Conservation (phyloP, 2,329 filamentous ascomycete genomes). For the Arthroderma sp. region DNA sequence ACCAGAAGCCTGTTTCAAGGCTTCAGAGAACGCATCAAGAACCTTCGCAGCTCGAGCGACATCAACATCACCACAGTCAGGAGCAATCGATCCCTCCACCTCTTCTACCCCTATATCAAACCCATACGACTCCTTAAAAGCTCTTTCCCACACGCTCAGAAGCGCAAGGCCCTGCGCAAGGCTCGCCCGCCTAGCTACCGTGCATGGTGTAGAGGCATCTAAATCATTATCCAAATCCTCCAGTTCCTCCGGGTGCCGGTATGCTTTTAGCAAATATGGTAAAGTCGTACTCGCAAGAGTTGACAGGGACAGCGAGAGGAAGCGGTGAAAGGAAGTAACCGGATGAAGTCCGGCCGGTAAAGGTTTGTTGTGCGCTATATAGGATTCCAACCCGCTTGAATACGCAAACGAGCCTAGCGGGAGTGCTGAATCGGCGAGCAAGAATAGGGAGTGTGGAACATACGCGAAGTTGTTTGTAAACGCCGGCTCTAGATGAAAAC, state of each 20-base stretch:
- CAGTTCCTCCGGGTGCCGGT: constrained; percentile 37
- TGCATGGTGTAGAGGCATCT: constrained; percentile 50
- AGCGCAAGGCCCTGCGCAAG: constrained; percentile 48
- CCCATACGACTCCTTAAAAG: constrained; percentile 25
- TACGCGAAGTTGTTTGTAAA: background rate
- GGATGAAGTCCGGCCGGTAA: constrained; percentile 20
- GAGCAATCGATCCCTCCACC: background rate
- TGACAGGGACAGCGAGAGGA: constrained; percentile 43
- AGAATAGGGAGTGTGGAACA: constrained; percentile 41
- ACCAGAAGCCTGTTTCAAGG: constrained; percentile 23
- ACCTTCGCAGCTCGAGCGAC: constrained; percentile 13
- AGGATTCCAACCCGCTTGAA: constrained; percentile 51
- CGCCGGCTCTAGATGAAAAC: background rate
- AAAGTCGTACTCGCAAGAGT: constrained; percentile 46
- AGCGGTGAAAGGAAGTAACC: constrained; percentile 37
- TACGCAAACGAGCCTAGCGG: constrained; percentile 54
- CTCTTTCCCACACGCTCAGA: constrained; percentile 46
- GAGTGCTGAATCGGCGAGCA: constrained; percentile 51
- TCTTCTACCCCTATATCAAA: constrained; percentile 6
- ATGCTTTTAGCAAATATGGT: constrained; percentile 46
- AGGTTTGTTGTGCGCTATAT: constrained; percentile 43
- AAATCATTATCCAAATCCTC: constrained; percentile 47
- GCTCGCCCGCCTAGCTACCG: constrained; percentile 48
- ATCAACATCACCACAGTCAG: background rate
- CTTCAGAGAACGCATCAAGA: constrained; percentile 26